These are phyloP conservation scores for Pythium aquatile DNA, from an alignment of 352 stramenopile species.

Conservation along the genomic window DNA sequence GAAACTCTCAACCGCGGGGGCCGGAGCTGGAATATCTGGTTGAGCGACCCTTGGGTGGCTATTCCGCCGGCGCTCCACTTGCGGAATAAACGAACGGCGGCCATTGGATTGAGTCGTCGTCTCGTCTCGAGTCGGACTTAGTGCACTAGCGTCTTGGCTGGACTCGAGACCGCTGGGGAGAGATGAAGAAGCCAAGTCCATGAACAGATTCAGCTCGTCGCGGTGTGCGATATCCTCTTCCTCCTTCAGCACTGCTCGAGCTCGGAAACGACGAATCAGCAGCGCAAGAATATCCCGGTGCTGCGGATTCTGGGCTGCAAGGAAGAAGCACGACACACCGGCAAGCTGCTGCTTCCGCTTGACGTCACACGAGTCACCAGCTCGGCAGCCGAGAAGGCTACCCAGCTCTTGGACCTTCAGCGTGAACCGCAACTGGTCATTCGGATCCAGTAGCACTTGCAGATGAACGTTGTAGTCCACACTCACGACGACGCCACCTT, in stretches of 20 bases:
- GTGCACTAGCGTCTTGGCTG: not conserved
- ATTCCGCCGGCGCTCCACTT: not conserved
- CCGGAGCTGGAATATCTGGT: not conserved
- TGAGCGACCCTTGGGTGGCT: not conserved
- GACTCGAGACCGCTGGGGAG: not conserved
- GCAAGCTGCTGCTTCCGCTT: slow-evolving; percentile 45
- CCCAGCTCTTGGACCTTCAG: slow-evolving; percentile 79
- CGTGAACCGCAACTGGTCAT: slow-evolving; percentile 61
- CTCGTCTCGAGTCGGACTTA: slow-evolving; percentile 1
- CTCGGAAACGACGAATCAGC: slow-evolving; percentile 74
- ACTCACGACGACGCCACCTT: slow-evolving; percentile 59
- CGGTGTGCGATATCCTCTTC: slow-evolving; percentile 52
- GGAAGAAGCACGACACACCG: slow-evolving; percentile 67
- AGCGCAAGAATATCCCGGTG: slow-evolving; percentile 76
- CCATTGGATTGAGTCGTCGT: not conserved
- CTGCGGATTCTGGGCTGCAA: slow-evolving; percentile 75
- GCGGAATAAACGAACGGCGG: not conserved
- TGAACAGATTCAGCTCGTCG: slow-evolving; percentile 69
- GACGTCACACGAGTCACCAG: slow-evolving; percentile 61
- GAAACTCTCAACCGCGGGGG: not conserved
- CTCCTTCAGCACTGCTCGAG: slow-evolving; percentile 39
- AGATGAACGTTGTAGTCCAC: slow-evolving; percentile 54
- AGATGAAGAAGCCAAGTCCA: slow-evolving; percentile 55
- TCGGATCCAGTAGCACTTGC: slow-evolving; percentile 71
- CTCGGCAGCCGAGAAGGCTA: slow-evolving; percentile 59